Evolutionary conservation across 2,329 filamentous ascomycete species (phyloP), one percentile per base, ranked within the genome.

Genomic region (Diaporthe sp.): DNA sequence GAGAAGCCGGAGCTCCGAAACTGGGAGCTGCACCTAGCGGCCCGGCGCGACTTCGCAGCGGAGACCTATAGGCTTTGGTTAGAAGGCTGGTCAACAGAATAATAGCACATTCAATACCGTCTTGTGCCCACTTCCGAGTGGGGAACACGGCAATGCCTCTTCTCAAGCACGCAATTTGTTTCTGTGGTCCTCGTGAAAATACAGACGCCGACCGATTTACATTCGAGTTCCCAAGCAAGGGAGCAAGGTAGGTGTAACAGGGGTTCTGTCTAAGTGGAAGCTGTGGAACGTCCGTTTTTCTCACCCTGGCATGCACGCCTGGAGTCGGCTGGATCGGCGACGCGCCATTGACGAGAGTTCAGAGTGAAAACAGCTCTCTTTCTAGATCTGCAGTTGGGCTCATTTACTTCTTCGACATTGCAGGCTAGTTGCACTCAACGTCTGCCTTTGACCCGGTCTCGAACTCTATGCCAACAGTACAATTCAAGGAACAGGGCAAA

Each of bases 1-100:
- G 57, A 64, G 70, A 54, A 64, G 42, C 70, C 70, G 70, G 70
- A 54, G 57, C 70, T 64, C 70, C 70, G 55, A 72, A 42, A 52
- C 28, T 64, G 55, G 45, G n/a, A 67, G 45, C 33, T 67, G 64
- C 33, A 35, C 38, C 38, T 22, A 30, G 57, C 30, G 52, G 19
- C 42, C 55, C 57, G 70, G 70, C 40, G 70, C 57, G 54, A 52
- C 22, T 17, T 72, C 70, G 57, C 55, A 55, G 40, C n/a, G 42
- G 45, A 52, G 12, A 7, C 35, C 13, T 19, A 19, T 50, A 19
- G 9, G 54, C n/a, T 30, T 30, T 4, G 7, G 35, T 22, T 38
- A 61, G 22, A 28, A 38, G 28, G 8, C 42, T 35, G 19, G 42
- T 25, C n/a, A 28, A 10, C 58, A 25, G 28, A 22, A 33, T 55